A percentile compares a stretch with the other conserved stretches of the same genome.
Conservation (phyloP, 2,329 filamentous ascomycete genomes). For the Decorospora gaudefroyi region DNA sequence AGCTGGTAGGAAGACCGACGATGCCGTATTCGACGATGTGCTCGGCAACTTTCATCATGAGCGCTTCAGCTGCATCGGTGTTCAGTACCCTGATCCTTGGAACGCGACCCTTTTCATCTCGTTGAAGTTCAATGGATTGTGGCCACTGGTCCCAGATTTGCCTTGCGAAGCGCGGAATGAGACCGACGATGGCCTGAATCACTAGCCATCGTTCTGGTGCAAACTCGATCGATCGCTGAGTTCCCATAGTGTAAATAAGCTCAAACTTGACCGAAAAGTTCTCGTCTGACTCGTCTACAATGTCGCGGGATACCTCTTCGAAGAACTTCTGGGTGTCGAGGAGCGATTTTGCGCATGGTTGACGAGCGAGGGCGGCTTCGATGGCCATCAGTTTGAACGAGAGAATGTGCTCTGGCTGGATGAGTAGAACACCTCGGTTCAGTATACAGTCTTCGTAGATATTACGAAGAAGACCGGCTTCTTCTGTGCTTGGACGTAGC, state of each 20-base stretch:
- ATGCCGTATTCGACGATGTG: slow-evolving; percentile 24
- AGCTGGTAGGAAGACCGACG: slow-evolving; percentile 39
- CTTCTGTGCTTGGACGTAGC: slow-evolving; percentile 38
- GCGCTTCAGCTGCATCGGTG: slow-evolving; percentile 64
- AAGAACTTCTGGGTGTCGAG: slow-evolving; percentile 51
- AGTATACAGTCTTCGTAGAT: slow-evolving; percentile 55
- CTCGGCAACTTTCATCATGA: not conserved
- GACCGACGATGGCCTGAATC: slow-evolving; percentile 57
- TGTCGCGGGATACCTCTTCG: slow-evolving; percentile 54
- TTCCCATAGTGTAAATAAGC: slow-evolving; percentile 65
- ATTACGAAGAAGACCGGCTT: slow-evolving; percentile 45
- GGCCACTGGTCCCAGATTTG: slow-evolving; percentile 42
- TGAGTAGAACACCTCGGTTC: slow-evolving; percentile 59
- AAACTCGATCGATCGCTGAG: slow-evolving; percentile 56
- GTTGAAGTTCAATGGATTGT: slow-evolving; percentile 51
- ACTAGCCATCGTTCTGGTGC: slow-evolving; percentile 61
- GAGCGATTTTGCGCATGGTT: slow-evolving; percentile 13
- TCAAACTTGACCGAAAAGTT: slow-evolving; percentile 63
- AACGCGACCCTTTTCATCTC: slow-evolving; percentile 46
- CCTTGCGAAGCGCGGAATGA: slow-evolving; percentile 46
- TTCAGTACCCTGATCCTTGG: slow-evolving; percentile 58
- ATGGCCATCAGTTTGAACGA: slow-evolving; percentile 66
- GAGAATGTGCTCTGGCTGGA: slow-evolving; percentile 66
- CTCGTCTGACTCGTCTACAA: slow-evolving; percentile 69
- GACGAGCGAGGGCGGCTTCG: slow-evolving; percentile 50